Evolutionary conservation across 345 rosid species (phyloP), one percentile per base, ranked within the genome.

Genomic region (Gossypium turneri): DNA sequence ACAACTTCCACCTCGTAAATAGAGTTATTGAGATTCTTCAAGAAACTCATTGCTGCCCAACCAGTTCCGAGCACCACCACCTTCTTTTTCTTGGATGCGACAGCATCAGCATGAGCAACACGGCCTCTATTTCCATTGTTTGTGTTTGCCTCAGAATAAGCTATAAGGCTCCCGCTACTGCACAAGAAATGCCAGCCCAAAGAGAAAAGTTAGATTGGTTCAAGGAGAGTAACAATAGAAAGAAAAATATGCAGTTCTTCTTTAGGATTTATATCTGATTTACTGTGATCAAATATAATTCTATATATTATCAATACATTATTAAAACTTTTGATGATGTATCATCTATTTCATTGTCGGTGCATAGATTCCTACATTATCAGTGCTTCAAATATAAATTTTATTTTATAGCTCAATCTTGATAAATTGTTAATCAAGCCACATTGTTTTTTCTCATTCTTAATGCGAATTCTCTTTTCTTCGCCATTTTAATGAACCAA

Each of bases 51-150:
- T 67, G 94, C 98, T 7, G 98, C 98, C 99, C 99, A 96, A 19
- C 99, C 99, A 65, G 97, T 93, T 65, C 99, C 99, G 12, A 96
- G 94, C 19, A 96, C 88, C 81, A 93, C 97, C 77, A 96, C 94
- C 83, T 88, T 93, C 89, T 93, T 96, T 82, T 86, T 93, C 90
- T 47, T 90, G 78, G 62, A 73, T 72, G 84, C 88, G 27, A 75
- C 78, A 34, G 80, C 88, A 79, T 78, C 53, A 62, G 79, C 71
- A 52, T 79, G 74, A 0, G 77, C 51, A 38, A 24, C 12, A 27
- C 79, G 41, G 41, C 7, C 41, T 34, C 41, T 34, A 34, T 34
- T 34, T 34, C 41, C 7, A 34, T 34, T 34, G 41, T 29, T 57
- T 43, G 89, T 63, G 56, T 85, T 91, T 25, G 94, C 88, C 78